Evolutionary conservation across 345 rosid species (phyloP), one percentile per base, ranked within the genome.

Genomic region (Gossypioides kirkii): DNA sequence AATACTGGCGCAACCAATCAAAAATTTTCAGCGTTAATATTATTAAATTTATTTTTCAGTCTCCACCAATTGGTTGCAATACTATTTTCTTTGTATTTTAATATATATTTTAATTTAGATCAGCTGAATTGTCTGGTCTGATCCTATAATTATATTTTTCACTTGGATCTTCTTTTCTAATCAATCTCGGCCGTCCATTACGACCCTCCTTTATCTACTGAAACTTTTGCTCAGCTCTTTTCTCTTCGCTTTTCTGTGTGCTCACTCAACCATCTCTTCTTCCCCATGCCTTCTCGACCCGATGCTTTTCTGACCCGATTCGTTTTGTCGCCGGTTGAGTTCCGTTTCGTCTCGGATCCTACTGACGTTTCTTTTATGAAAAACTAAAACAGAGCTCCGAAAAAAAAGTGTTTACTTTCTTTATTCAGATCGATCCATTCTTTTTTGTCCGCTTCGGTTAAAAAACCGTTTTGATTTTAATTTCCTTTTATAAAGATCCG

Each of bases 121-220:
- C 38, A 66, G 18, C 71, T 55, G 10, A 10, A 20, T 55, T 7
- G 12, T 43, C 26, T 55, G 11, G 28, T 22, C 16, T 25, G 43
- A 68, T 56, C 53, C 28, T 43, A 42, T 12, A 12, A 71, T 5
- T 18, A 13, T 10, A 4, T 6, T 20, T 56, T 42, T 74, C 72
- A 77, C 18, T 81, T 68, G 2, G 86, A 81, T 82, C 53, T 45
- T 55, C 11, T 32, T 28, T n/a, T 14, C 6, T 78, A 9, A 26
- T 69, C 69, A 13, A 77, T 80, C 85, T 10, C 45, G 7, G 46
- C 87, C 86, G 78, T 84, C 69, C 32, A 55, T 36, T 28, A 18
- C 6, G 18, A 1, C 8, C 2, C 55, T 4, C 0, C 1, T 67
- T 67, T 25, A 25, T 67, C 71, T 68, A 2, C 3, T 16, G 8